Percentiles rank a stretch among this genome's conserved stretches.
phyloP scores from a whole-genome alignment of 1,284 basidiomycete genomes.

The Moesziomyces aphidis region DNA sequence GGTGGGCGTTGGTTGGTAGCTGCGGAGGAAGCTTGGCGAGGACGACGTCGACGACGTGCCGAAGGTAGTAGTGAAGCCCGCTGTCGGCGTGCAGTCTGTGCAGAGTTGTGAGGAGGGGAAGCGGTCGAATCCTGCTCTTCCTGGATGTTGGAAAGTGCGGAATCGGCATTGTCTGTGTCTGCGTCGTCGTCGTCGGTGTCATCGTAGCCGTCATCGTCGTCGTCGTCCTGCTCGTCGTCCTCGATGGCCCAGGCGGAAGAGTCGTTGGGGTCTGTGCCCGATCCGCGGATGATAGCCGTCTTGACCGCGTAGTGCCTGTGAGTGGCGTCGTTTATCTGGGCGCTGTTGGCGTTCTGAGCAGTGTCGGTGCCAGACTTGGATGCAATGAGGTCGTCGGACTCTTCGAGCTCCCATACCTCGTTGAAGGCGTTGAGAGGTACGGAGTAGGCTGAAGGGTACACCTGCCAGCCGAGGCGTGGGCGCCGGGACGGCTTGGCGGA shows the following conservation, averaged over 20 bases:
- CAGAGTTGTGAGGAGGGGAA: neutral
- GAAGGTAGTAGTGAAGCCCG: neutral
- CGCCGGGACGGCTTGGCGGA: neutral
- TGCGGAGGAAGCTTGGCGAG: slow-evolving; percentile 1
- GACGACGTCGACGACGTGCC: neutral
- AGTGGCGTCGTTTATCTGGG: neutral
- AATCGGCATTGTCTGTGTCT: neutral
- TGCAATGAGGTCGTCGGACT: slow-evolving; percentile 44
- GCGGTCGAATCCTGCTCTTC: slow-evolving; percentile 5
- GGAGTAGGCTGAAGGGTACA: slow-evolving; percentile 34
- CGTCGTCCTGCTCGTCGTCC: slow-evolving; percentile 23
- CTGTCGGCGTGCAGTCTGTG: neutral
- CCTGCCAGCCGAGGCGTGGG: slow-evolving; percentile 24
- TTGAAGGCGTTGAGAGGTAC: slow-evolving; percentile 53
- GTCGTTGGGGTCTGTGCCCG: neutral
- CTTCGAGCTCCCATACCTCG: slow-evolving; percentile 60
- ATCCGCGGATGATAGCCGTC: slow-evolving; percentile 8
- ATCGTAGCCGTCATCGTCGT: slow-evolving; percentile 2
- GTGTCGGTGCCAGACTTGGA: slow-evolving; percentile 8
- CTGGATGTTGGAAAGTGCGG: slow-evolving; percentile 3
- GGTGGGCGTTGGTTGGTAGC: slow-evolving; percentile 12
- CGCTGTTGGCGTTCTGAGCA: neutral
- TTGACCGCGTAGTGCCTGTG: slow-evolving; percentile 17
- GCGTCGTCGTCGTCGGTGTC: neutral
- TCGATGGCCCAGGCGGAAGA: slow-evolving; percentile 20